Evolutionary conservation across 768 basidiomycete genomes (phyloP).

Genomic region (Tricholoma furcatifolium): DNA sequence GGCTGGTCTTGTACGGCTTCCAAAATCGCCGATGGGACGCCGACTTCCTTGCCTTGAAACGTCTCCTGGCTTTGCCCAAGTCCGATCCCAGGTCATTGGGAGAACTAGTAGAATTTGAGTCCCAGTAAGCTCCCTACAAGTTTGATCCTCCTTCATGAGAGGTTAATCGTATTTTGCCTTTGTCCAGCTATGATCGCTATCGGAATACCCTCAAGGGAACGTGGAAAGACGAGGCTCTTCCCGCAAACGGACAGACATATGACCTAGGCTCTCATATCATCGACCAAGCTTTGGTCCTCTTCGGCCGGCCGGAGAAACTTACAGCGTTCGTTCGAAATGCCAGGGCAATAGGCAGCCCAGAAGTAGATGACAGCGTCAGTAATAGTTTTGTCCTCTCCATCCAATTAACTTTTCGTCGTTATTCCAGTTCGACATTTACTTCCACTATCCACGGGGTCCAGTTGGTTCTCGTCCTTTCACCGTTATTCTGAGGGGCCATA

Average conservation of each 20-base stretch:
- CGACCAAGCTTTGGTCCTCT: slow-evolving; percentile 73
- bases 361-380: slow-evolving; percentile 67
- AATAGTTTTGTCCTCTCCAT: background rate
- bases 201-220: slow-evolving; percentile 60
- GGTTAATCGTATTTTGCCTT: background rate
- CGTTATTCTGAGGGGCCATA: slow-evolving; percentile 66
- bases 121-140: slow-evolving; percentile 47
- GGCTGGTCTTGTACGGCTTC: slow-evolving; percentile 65
- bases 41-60: slow-evolving; percentile 67
- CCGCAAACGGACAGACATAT: slow-evolving; percentile 66
- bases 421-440: slow-evolving; percentile 49
- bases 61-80: slow-evolving; percentile 53
- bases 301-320: slow-evolving; percentile 69
- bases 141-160: background rate
- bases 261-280: slow-evolving; percentile 82
- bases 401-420: background rate
- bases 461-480: slow-evolving; percentile 54
- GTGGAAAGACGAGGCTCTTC: slow-evolving; percentile 75
- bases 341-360: slow-evolving; percentile 59
- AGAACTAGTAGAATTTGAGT: slow-evolving; percentile 68
- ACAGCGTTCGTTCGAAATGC: slow-evolving; percentile 72
- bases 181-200: slow-evolving; percentile 69
- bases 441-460: slow-evolving; percentile 46
- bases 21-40: slow-evolving; percentile 81
- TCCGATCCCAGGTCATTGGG: slow-evolving; percentile 57